A percentile compares a stretch with the other conserved stretches of the same genome.
Evolutionary conservation across 2,329 filamentous ascomycete genomes (phyloP).

Genomic region (Pestalotiopsis sp.): DNA sequence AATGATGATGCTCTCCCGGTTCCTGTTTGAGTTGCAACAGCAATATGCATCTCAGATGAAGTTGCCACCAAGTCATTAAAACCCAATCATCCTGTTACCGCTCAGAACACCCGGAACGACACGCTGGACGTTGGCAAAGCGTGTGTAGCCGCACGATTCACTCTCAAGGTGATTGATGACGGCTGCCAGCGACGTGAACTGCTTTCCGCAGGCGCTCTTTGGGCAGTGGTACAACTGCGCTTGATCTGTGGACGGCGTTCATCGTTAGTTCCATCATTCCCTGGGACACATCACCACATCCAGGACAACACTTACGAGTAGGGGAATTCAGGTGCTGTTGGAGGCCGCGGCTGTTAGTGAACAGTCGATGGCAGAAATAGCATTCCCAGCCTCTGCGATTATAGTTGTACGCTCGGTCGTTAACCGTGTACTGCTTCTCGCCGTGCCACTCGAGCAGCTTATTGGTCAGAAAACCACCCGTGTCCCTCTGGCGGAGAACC

Average conservation of each 20-base stretch:
- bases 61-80: not conserved
- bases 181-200: conserved; percentile 42
- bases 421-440: conserved; percentile 40
- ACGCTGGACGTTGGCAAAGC: conserved; percentile 33
- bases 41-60: not conserved
- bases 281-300: not conserved
- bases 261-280: conserved; percentile 7
- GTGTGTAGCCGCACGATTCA: conserved; percentile 41
- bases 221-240: conserved; percentile 44
- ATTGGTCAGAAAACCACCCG: conserved; percentile 50
- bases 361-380: conserved; percentile 54
- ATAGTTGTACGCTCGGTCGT: conserved; percentile 48
- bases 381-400: conserved; percentile 53
- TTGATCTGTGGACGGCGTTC: conserved; percentile 30
- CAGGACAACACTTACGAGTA: conserved; percentile 40
- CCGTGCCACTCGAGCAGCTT: conserved; percentile 50
- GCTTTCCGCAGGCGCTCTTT: conserved; percentile 31
- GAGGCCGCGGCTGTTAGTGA: conserved; percentile 36
- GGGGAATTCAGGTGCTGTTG: conserved; percentile 59
- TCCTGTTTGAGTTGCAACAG: not conserved
- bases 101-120: not conserved
- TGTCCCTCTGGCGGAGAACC: conserved; percentile 48
- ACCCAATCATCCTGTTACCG: conserved; percentile 1
- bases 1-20: not conserved
- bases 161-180: conserved; percentile 48